Base-by-base conservation (phyloP, 257 asterid species). In the Nicotiana knightiana region DNA sequence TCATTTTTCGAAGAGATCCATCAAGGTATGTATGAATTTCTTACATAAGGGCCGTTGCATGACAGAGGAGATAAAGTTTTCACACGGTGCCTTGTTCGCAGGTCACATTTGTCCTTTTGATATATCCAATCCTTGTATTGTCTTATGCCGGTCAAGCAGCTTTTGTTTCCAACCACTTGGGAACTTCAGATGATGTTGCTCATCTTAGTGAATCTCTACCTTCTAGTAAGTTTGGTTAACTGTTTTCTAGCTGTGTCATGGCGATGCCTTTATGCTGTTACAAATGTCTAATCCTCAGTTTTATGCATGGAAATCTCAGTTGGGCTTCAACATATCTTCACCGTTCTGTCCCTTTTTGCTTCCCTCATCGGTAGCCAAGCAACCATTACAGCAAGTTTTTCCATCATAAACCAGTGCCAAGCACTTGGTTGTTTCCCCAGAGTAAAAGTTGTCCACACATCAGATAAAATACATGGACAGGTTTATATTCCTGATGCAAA, bases 111-210 rank as follows among this genome's bases (percentile, higher is more conserved):
- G 68, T 89, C 81, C 91, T 93, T 91, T 81, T 92, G 86, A 81
- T 95, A 87, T 95, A 93, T 86, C 99, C 99, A 4, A 89, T 88
- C 67, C 99, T 95, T 66, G 33, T 95, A 83, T 63, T 95, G 76
- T 87, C 93, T 67, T 95, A 95, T 86, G 97, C 99, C 61, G 99
- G 99, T 68, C 98, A 93, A 88, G 97, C 97, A 82, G 99, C 98
- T 66, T 92, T 84, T 82, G 80, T 93, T 84, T 85, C 92, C 88
- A 86, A 85, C 8, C 53, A 84, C 80, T 84, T 90, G 3, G 86
- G 86, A 43, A 67, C 83, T 10, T 78, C 87, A 16, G 87, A 76
- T 3, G 96, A 91, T 67, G 90, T 86, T 85, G 82, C 89, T 79
- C 92, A 93, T 86, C 95, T 95, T 71, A 92, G 93, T 81, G 99